Evolutionary conservation across 2,329 filamentous ascomycete genomes (phyloP), one percentile per base, ranked within the genome.

Genomic region (Monilinia fructigena): DNA sequence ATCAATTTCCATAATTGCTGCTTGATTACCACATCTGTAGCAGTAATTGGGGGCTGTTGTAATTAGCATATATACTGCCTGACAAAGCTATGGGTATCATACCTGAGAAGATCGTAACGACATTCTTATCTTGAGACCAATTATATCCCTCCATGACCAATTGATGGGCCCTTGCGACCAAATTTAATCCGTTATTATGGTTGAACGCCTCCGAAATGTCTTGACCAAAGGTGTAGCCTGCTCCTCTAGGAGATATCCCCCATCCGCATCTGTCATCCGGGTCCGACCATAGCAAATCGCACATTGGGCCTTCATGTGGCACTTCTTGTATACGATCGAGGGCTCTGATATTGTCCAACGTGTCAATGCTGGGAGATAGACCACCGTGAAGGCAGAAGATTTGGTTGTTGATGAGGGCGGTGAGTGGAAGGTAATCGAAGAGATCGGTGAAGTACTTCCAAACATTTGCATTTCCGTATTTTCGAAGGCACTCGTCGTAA

Each of bases 1-100:
- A 73, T 98, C 95, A 79, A 99, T 99, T 81, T 98, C 95, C 95
- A 99, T 99, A 79, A 99, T 98, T n/a, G 95, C 95, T 66, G 95
- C 95, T 81, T 98, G 95, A 81, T 99, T 99, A 77, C 95, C 95
- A 77, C 95, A 99, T 79, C 95, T 88, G 85, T 99, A 98, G 83
- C 94, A 99, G 84, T 99, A 99, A 79, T 94, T 94, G 70, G 91
- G 91, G 64, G 91, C 91, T 88, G 76, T 35, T 54, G 69, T 63
- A 31, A 70, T 79, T 71, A 79, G 76, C 63, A 59, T 28, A 40
- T 38, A n/a, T 12, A 54, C 53, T 10, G 52, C 26, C 59, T 55
- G 48, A 18, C 6, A 20, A 40, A 31, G 14, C 26, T 28, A 40
- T 18, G 26, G 6, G 38, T 48, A 20, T 14, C 82, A 71, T 81